These are phyloP conservation scores for Paxillus ammoniavirescens DNA, from an alignment of 768 basidiomycete species.

Conservation along the genomic window DNA sequence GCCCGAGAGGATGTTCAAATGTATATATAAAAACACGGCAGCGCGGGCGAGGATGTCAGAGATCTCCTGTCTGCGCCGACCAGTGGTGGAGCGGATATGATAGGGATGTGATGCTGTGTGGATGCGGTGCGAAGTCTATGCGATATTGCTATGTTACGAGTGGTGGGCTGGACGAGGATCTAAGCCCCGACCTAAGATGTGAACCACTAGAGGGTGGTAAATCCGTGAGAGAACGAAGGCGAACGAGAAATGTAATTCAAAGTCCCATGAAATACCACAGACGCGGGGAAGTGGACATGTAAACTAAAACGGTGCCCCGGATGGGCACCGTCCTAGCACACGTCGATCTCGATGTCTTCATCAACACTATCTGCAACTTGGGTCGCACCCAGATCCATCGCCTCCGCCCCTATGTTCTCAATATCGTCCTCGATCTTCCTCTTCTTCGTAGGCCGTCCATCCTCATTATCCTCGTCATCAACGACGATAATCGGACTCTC, in stretches of 20 bases:
- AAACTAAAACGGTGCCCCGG: not conserved
- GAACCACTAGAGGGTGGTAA: too few species aligned
- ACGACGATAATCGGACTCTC: conserved; percentile 58
- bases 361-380: conserved; percentile 15
- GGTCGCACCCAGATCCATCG: not conserved
- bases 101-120: conserved; percentile 12
- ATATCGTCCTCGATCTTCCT: conserved; percentile 34
- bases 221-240: too few species aligned
- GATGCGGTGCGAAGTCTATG: conserved; percentile 12
- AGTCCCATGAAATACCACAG: not conserved
- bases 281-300: not conserved
- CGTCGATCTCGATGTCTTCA: conserved; percentile 30
- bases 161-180: conserved; percentile 1
- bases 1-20: conserved; percentile 14
- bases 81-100: conserved; percentile 16
- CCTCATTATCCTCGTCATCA: conserved; percentile 54
- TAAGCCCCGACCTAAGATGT: not conserved
- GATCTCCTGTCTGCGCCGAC: not conserved
- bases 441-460: conserved; percentile 56
- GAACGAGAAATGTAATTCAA: conserved; percentile 1
- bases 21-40: conserved; percentile 8
- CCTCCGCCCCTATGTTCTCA: not conserved
- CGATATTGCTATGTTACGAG: conserved; percentile 6
- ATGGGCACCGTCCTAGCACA: conserved; percentile 15
- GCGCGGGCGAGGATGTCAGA: conserved; percentile 2